Evolutionary conservation across 768 basidiomycete genomes (phyloP).

Genomic region (Leccinum olivaceopallidum): DNA sequence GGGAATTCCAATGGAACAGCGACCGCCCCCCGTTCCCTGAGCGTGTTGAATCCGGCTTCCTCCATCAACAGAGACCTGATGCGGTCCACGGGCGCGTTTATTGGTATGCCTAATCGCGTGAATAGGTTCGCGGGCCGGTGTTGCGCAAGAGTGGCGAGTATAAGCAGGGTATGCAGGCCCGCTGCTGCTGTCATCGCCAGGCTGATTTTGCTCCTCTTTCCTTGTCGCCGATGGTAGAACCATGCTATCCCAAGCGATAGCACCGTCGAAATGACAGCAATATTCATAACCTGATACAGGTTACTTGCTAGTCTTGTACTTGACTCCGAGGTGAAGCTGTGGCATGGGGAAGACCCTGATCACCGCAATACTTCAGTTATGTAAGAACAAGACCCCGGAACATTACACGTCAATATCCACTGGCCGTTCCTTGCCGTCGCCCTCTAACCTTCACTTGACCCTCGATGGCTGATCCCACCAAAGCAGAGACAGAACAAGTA

Average conservation of each 20-base stretch:
- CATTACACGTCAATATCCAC: slow-evolving; percentile 18
- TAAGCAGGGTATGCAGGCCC: slow-evolving; percentile 18
- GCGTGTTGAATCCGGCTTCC: slow-evolving; percentile 39
- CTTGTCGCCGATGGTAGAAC: slow-evolving; percentile 15
- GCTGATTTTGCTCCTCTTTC: background rate
- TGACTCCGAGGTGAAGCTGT: too few species aligned
- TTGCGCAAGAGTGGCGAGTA: slow-evolving; percentile 16
- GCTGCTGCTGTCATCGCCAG: slow-evolving; percentile 13
- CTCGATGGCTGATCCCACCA: slow-evolving; percentile 73
- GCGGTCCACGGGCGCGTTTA: slow-evolving; percentile 53
- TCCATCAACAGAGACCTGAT: slow-evolving; percentile 49
- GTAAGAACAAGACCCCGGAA: slow-evolving; percentile 18
- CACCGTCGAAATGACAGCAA: slow-evolving; percentile 14
- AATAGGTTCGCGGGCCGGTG: slow-evolving; percentile 65
- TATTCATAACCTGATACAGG: slow-evolving; percentile 3
- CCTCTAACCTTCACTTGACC: slow-evolving; percentile 4
- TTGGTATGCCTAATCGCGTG: slow-evolving; percentile 49
- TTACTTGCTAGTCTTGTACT: too few species aligned
- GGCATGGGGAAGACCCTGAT: slow-evolving; percentile 12
- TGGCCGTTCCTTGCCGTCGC: slow-evolving; percentile 3
- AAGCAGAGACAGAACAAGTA: slow-evolving; percentile 83
- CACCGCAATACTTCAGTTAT: slow-evolving; percentile 8
- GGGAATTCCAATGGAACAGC: slow-evolving; percentile 37
- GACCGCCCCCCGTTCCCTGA: slow-evolving; percentile 15
- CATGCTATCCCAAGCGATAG: slow-evolving; percentile 20